Base-by-base conservation (phyloP, 176 grass and related monocot genomes). In the Oryza nivara region DNA sequence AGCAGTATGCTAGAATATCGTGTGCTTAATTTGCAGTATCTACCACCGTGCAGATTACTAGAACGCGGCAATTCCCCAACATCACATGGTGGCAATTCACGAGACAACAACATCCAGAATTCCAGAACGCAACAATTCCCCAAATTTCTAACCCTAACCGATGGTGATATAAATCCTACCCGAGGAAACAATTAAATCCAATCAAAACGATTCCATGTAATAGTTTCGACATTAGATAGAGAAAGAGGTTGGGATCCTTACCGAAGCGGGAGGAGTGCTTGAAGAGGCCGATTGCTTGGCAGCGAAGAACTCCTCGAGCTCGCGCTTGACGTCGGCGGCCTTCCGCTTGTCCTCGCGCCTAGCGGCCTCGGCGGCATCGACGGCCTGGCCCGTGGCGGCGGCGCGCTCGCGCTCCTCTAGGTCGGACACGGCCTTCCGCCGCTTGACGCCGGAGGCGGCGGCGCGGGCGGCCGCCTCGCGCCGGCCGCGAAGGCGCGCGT, bases 361-460 rank as follows among this genome's bases (percentile, higher is more conserved):
- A 58, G 83, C 77, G 2, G 71, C 45, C 75, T 95, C 91, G 0
- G 34, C 87, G 0, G 86, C 76, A 23, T 88, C 77, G 30, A 84
- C 6, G 25, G 83, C 43, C 14, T 60, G 81, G 14, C 83, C 78
- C 1, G 74, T 69, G 17, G 84, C 83, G 0, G 68, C 84, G 4
- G 91, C 85, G n/a, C 91, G 85, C 83, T 95, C 96, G 35, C 96
- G 86, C 87, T 98, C 88, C 74, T 98, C 93, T 32, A 96, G 85
- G 71, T 98, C 93, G 0, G 89, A 80, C 10, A 90, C 89, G 58
- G 89, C 76, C 88, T 90, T 93, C 46, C 91, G 86, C 41, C 93
- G 85, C 86, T 94, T 94, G 41, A 78, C 65, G 32, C 89, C 89
- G 4, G 70, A 20, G 3, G 83, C 80, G 12, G 70, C 80, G 65